Base-by-base conservation (phyloP, 2,329 filamentous ascomycete species). In the Hypoxylon sp. region DNA sequence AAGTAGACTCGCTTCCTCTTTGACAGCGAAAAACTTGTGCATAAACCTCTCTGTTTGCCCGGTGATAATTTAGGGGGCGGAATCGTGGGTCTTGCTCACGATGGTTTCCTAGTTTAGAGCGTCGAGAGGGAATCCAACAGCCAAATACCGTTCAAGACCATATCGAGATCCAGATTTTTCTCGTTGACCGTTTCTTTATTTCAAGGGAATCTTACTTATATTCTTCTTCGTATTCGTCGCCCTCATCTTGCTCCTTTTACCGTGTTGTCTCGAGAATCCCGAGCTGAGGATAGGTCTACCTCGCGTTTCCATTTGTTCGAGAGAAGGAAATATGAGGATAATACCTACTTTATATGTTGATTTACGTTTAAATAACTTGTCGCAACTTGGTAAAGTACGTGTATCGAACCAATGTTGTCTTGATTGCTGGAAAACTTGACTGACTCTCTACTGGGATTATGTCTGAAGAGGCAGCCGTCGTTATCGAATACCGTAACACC, bases 241-340 rank as follows among this genome's bases (percentile, higher is more conserved):
- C 32, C 4, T 30, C 1, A 9, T 30, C 6, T 45, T 46, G 4
- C 60, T 45, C 60, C 60, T 43, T 58, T 62, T 30, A 14, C 13
- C 30, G n/a, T 5, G 38, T 30, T 11, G 19, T 25, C 21, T 19
- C 38, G 17, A 36, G 7, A 14, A 36, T n/a, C 11, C 19, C 38
- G 14, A 13, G 41, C 5, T 34, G 14, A 38, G 28, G 14, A 36
- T 28, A 11, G n/a, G 25, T 30, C 13, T 14, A n/a, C 5, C 17
- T 19, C 38, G 19, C 3, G 38, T 21, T 21, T 43, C 38, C 14
- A 10, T 17, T 43, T 43, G 38, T 0, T 43, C 38, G 38, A 11
- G 9, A 11, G n/a, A 21, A 9, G 38, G 11, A 43, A 11, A 43
- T 11, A 1, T 11, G 19, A 19, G 38, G 10, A 10, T 11, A 21